Evolutionary conservation across 208 protist genomes (phyloP).

Genomic region (Zelonia costaricensis): DNA sequence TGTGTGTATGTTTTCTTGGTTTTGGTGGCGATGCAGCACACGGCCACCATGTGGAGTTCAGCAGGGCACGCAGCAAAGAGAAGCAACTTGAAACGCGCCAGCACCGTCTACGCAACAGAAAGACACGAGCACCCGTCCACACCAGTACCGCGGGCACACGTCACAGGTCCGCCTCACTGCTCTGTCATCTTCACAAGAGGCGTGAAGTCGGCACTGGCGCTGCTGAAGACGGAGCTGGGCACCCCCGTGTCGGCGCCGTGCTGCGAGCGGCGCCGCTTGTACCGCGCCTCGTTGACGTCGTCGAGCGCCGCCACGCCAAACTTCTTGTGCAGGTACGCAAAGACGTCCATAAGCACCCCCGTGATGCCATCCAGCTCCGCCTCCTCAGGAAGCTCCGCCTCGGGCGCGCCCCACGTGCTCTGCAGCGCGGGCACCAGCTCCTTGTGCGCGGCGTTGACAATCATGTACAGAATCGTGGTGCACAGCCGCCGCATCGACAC

Average conservation of each 20-base stretch:
- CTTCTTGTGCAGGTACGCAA: conserved; percentile 73
- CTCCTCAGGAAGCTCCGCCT: conserved; percentile 28
- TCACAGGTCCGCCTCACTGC: conserved; percentile 8
- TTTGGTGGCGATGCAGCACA: too few relatives aligned
- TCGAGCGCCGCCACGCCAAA: conserved; percentile 66
- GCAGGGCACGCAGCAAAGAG: too few relatives aligned
- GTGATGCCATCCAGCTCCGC: conserved; percentile 64
- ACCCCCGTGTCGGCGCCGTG: conserved; percentile 22
- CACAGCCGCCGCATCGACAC: conserved; percentile 44
- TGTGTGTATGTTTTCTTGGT: too few relatives aligned
- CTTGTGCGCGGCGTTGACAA: conserved; percentile 30
- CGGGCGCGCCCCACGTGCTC: conserved; percentile 13
- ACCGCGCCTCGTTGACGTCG: conserved; percentile 56
- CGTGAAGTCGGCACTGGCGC: conserved; percentile 32
- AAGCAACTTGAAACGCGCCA: too few relatives aligned
- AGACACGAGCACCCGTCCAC: too few relatives aligned
- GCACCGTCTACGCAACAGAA: too few relatives aligned
- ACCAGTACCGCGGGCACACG: too few relatives aligned
- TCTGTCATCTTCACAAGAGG: conserved; percentile 27
- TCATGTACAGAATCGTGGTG: conserved; percentile 54
- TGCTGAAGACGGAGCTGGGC: conserved; percentile 31
- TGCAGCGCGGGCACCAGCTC: conserved; percentile 27
- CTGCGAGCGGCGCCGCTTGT: conserved; percentile 42
- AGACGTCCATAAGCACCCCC: conserved; percentile 71
- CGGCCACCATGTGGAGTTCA: too few relatives aligned